phyloP scores from a whole-genome alignment of 1,284 basidiomycete genomes.

The Pterula multifida region DNA sequence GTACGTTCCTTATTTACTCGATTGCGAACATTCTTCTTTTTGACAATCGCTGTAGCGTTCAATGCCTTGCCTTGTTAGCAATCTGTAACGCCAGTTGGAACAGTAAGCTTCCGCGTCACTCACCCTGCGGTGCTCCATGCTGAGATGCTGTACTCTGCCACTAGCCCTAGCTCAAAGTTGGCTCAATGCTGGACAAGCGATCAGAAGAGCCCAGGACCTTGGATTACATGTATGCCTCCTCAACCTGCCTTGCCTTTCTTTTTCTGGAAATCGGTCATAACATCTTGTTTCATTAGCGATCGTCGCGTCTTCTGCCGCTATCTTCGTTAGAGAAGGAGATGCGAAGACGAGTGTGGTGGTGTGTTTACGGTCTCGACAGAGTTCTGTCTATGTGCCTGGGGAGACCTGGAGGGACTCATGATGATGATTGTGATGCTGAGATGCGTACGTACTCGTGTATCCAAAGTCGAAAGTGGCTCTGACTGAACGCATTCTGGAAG shows the following conservation, averaged over 20 bases:
- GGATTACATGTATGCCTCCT: conserved; percentile 11
- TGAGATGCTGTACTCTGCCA: background rate
- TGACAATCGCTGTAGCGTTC: conserved; percentile 8
- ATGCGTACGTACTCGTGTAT: conserved; percentile 9
- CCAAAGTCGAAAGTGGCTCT: too few species aligned
- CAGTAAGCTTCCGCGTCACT: conserved; percentile 7
- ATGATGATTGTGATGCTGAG: conserved; percentile 13
- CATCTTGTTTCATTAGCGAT: conserved; percentile 6
- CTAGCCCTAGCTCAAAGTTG: conserved; percentile 13
- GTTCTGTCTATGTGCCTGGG: conserved; percentile 13
- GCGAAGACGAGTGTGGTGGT: conserved; percentile 14
- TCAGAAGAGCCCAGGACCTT: conserved; percentile 12
- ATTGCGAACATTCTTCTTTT: background rate
- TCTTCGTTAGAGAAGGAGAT: conserved; percentile 12
- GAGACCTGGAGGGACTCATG: conserved; percentile 11
- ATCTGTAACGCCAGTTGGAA: conserved; percentile 14
- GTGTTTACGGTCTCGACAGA: conserved; percentile 13
- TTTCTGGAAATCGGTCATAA: background rate
- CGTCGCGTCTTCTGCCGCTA: conserved; percentile 8
- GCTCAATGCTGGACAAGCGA: conserved; percentile 12
- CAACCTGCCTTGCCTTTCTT: background rate
- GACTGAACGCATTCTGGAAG: conserved; percentile 1
- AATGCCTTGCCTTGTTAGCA: conserved; percentile 12
- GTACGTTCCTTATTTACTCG: conserved; percentile 6
- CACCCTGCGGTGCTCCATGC: background rate